Conservation (phyloP, 1,139 yeast species). For the Candida tropicalis region DNA sequence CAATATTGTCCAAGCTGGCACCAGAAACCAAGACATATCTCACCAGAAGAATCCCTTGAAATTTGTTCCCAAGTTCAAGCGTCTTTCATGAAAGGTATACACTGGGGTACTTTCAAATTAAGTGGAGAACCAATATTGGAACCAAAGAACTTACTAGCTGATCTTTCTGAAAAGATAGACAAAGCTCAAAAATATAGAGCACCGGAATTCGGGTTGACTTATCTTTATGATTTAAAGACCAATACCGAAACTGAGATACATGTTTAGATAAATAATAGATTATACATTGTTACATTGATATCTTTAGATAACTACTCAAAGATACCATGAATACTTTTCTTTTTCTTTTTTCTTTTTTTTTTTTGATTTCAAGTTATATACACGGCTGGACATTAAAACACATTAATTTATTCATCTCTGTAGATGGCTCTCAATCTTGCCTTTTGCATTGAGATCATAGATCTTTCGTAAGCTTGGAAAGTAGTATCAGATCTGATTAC, state of each 20-base stretch:
- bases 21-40: slow-evolving; percentile 83
- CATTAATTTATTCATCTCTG: slow-evolving; percentile 18
- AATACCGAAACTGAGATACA: slow-evolving; percentile 17
- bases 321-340: not conserved
- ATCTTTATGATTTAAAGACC: slow-evolving; percentile 32
- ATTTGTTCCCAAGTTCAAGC: slow-evolving; percentile 68
- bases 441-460: slow-evolving; percentile 40
- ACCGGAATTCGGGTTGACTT: slow-evolving; percentile 49
- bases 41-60: slow-evolving; percentile 74
- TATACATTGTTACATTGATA: slow-evolving; percentile 1
- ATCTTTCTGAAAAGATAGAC: slow-evolving; percentile 24
- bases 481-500: slow-evolving; percentile 81
- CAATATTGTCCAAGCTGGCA: slow-evolving; percentile 97
- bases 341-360: not conserved
- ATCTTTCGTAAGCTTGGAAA: slow-evolving; percentile 42
- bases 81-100: slow-evolving; percentile 76
- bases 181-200: slow-evolving; percentile 27
- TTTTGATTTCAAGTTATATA: not conserved
- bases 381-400: slow-evolving; percentile 4
- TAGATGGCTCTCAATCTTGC: slow-evolving; percentile 37
- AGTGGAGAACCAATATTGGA: slow-evolving; percentile 88
- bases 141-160: slow-evolving; percentile 55
- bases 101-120: slow-evolving; percentile 93
- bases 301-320: not conserved
- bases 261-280: slow-evolving; percentile 11